phyloP scores from a whole-genome alignment of 2,329 filamentous ascomycete species.

The Colletotrichum somersetense region DNA sequence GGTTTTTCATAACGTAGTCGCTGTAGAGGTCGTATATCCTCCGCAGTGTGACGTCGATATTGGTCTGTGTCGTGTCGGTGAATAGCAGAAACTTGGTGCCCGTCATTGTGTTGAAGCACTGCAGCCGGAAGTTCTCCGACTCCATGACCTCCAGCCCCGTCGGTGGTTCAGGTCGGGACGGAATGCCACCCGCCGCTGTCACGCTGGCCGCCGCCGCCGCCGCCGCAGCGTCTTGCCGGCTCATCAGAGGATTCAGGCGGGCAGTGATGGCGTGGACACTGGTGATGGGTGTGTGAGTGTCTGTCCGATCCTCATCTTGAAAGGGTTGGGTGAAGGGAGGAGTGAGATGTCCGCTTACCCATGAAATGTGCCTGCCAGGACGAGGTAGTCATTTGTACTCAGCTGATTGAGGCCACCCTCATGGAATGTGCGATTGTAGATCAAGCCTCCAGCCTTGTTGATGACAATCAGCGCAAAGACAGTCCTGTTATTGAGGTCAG shows the following conservation, averaged over 20 bases:
- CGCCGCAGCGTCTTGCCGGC: conserved; percentile 52
- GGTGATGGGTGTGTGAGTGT: conserved; percentile 35
- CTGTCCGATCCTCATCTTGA: conserved; percentile 1
- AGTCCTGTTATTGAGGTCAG: conserved; percentile 70
- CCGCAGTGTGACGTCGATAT: conserved; percentile 85
- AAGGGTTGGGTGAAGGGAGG: conserved; percentile 44
- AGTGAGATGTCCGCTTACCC: conserved; percentile 70
- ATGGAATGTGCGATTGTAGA: conserved; percentile 96
- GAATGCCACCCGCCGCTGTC: conserved; percentile 47
- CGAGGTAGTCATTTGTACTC: conserved; percentile 94
- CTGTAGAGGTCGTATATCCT: conserved; percentile 95
- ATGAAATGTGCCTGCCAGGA: conserved; percentile 97
- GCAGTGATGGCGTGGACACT: conserved; percentile 79
- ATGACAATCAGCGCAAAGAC: conserved; percentile 97
- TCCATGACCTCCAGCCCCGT: conserved; percentile 94
- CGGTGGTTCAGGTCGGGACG: conserved; percentile 70
- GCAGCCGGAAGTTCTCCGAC: conserved; percentile 92
- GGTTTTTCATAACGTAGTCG: conserved; percentile 99
- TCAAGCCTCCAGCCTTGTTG: conserved; percentile 96
- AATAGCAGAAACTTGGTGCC: conserved; percentile 97
- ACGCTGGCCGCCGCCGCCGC: conserved; percentile 52
- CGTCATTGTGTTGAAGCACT: conserved; percentile 95
- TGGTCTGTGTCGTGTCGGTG: conserved; percentile 88
- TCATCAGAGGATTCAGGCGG: conserved; percentile 69
- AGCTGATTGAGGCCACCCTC: conserved; percentile 87